Percentiles rank a stretch among this genome's conserved stretches.
These are phyloP conservation scores for Aspergillus uvarum DNA, from an alignment of 2,329 filamentous ascomycete genomes.

Conservation along the genomic window DNA sequence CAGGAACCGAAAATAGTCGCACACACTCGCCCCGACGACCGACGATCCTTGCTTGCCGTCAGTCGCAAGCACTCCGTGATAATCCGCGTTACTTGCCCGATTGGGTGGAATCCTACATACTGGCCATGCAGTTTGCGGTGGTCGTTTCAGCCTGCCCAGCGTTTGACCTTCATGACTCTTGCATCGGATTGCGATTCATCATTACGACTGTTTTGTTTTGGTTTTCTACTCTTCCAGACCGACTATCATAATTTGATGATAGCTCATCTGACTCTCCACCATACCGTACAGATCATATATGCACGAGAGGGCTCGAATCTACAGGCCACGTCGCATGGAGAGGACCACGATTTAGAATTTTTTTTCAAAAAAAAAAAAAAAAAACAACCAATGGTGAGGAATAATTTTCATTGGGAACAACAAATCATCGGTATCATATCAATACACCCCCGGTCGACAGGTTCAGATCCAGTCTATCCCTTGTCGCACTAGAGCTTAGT, in stretches of 20 bases:
- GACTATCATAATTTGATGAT: neutral
- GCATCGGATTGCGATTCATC: neutral
- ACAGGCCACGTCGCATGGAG: neutral
- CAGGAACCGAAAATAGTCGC: neutral
- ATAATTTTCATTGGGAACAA: neutral
- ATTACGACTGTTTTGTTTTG: neutral
- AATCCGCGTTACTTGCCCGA: constrained; percentile 16
- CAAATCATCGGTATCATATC: constrained; percentile 6
- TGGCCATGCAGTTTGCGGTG: neutral
- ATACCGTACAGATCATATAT: neutral
- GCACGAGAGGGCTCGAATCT: neutral
- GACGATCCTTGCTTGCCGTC: constrained; percentile 8
- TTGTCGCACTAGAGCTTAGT: neutral
- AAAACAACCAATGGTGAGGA: neutral
- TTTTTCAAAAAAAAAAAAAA: too few species aligned
- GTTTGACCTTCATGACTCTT: neutral
- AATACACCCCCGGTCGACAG: neutral
- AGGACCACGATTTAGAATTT: neutral
- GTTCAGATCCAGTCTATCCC: constrained; percentile 1
- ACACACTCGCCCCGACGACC: neutral
- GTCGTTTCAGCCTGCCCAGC: neutral
- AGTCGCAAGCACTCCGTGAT: constrained; percentile 12
- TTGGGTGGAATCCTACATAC: constrained; percentile 22
- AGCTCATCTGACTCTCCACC: neutral
- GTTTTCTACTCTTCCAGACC: neutral